Conservation (phyloP, 495 filamentous ascomycete species). For the Margaritispora aquatica region DNA sequence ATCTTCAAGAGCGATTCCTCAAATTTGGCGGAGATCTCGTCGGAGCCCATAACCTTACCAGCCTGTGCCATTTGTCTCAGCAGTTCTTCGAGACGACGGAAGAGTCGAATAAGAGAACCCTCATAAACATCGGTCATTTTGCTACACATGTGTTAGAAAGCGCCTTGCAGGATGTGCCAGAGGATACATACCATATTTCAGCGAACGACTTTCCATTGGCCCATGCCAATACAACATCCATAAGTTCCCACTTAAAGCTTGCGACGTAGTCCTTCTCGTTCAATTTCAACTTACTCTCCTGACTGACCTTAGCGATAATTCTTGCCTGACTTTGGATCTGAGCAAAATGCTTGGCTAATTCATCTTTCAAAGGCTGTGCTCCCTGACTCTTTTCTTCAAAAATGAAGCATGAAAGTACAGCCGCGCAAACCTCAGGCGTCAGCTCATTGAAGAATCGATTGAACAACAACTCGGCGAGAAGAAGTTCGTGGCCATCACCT, state of each 20-base stretch:
- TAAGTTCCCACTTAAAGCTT: slow-evolving; percentile 84
- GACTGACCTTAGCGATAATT: slow-evolving; percentile 82
- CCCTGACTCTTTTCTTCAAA: slow-evolving; percentile 86
- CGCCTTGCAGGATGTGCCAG: not conserved
- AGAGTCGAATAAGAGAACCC: slow-evolving; percentile 89
- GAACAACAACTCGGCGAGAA: slow-evolving; percentile 89
- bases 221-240: slow-evolving; percentile 96
- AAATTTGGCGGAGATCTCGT: slow-evolving; percentile 86
- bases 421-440: slow-evolving; percentile 76
- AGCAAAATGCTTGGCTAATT: slow-evolving; percentile 75
- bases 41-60: slow-evolving; percentile 93
- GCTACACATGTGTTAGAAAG: slow-evolving; percentile 39
- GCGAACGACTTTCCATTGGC: slow-evolving; percentile 85
- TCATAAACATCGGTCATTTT: slow-evolving; percentile 99
- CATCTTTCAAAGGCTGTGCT: slow-evolving; percentile 66
- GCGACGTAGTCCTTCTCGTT: slow-evolving; percentile 90
- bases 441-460: slow-evolving; percentile 98
- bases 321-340: slow-evolving; percentile 81
- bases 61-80: slow-evolving; percentile 97
- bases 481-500: slow-evolving; percentile 74
- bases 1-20: slow-evolving; percentile 78
- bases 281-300: slow-evolving; percentile 83
- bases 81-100: slow-evolving; percentile 90
- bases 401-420: slow-evolving; percentile 85
- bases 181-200: slow-evolving; percentile 77